Conservation (phyloP, 768 basidiomycete species). For the Ramaria rubella region DNA sequence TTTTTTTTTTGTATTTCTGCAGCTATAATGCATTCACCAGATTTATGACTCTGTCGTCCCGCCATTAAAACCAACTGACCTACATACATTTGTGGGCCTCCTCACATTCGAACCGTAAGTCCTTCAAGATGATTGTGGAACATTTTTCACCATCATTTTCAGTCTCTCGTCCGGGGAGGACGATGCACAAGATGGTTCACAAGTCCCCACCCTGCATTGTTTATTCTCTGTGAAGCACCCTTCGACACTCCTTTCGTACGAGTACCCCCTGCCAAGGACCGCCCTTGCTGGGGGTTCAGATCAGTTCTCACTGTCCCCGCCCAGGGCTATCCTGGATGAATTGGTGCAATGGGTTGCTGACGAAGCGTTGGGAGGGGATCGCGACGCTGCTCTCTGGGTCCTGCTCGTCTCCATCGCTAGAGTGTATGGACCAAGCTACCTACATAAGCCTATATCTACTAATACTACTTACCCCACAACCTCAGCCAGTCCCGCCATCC, state of each 20-base stretch:
- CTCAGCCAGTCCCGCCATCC: conserved; percentile 60
- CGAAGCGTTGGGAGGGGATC: conserved; percentile 63
- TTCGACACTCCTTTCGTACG: conserved; percentile 11
- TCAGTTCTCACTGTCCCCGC: neutral
- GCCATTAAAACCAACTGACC: conserved; percentile 51
- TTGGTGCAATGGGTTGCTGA: conserved; percentile 69
- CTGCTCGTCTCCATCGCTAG: conserved; percentile 52
- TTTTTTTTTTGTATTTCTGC: neutral
- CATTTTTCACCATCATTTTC: neutral
- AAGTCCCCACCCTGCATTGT: neutral
- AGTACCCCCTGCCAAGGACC: conserved; percentile 14
- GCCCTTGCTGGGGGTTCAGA: neutral
- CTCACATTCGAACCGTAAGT: conserved; percentile 58
- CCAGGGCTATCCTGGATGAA: conserved; percentile 35
- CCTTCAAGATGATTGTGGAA: neutral
- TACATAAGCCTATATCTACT: neutral
- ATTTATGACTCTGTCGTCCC: conserved; percentile 50
- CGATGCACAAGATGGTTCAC: neutral
- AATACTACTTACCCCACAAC: neutral
- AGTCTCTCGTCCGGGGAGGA: neutral
- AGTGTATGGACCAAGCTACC: conserved; percentile 47
- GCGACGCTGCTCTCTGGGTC: conserved; percentile 67
- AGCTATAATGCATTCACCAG: conserved; percentile 28
- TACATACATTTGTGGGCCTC: conserved; percentile 70
- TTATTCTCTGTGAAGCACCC: neutral